phyloP scores from a whole-genome alignment of 495 filamentous ascomycete genomes.

The Staphylotrichum tortipilum region DNA sequence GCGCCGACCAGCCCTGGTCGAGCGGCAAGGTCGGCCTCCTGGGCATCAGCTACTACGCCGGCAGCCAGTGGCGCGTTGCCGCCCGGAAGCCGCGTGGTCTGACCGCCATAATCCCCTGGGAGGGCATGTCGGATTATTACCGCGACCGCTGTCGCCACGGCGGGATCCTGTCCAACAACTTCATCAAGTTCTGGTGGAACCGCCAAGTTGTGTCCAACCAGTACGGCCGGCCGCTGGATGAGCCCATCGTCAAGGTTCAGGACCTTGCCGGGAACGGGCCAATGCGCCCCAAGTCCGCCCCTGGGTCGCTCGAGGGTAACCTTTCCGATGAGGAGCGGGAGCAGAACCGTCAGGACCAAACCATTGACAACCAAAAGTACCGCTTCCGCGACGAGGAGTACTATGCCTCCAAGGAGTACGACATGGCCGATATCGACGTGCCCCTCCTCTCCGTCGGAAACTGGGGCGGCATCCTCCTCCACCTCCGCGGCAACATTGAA shows the following conservation, averaged over 20 bases:
- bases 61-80: constrained; percentile 54
- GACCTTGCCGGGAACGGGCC: too few species aligned
- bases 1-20: constrained; percentile 52
- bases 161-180: constrained; percentile 54
- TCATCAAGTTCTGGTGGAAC: constrained; percentile 60
- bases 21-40: constrained; percentile 53
- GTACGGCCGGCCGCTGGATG: constrained; percentile 38
- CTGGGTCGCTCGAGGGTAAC: constrained; percentile 42
- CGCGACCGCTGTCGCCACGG: constrained; percentile 56
- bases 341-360: constrained; percentile 50
- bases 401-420: constrained; percentile 53
- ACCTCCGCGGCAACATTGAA: constrained; percentile 57
- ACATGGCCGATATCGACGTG: constrained; percentile 52
- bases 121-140: constrained; percentile 63
- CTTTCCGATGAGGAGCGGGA: constrained; percentile 44
- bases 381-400: constrained; percentile 52
- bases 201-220: constrained; percentile 55
- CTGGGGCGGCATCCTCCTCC: constrained; percentile 56
- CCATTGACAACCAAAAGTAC: constrained; percentile 45
- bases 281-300: too few species aligned
- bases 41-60: constrained; percentile 56
- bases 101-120: constrained; percentile 55
- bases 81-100: constrained; percentile 52
- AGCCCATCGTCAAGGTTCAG: too few species aligned
- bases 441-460: constrained; percentile 56